phyloP scores from a whole-genome alignment of 2,329 filamentous ascomycete genomes.

The Hymenoscyphus scutula region DNA sequence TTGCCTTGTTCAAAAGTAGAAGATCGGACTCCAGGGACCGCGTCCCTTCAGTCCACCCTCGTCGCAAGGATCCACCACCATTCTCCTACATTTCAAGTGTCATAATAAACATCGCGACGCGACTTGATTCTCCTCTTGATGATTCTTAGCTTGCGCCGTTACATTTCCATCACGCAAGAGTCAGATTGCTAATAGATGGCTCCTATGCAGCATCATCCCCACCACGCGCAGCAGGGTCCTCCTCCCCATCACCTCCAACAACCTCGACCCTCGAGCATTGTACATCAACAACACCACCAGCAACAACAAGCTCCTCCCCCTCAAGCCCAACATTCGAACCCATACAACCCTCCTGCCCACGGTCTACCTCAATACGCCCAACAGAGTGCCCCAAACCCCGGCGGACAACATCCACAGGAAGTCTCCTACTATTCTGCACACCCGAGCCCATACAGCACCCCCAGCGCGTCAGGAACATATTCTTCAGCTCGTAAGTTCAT shows the following conservation, averaged over 20 bases:
- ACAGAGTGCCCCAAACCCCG: conserved; percentile 59
- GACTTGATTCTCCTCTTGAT: conserved; percentile 33
- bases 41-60: conserved; percentile 34
- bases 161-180: conserved; percentile 24
- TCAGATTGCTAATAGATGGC: conserved; percentile 30
- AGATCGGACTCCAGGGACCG: conserved; percentile 34
- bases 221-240: conserved; percentile 71
- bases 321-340: conserved; percentile 59
- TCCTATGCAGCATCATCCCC: conserved; percentile 67
- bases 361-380: conserved; percentile 64
- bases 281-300: conserved; percentile 64
- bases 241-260: conserved; percentile 64
- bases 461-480: conserved; percentile 79
- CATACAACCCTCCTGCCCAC: conserved; percentile 64
- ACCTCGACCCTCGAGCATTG: conserved; percentile 68
- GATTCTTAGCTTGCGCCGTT: conserved; percentile 35
- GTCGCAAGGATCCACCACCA: conserved; percentile 35
- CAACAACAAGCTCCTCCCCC: conserved; percentile 58
- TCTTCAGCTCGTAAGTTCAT: conserved; percentile 70
- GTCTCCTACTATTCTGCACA: conserved; percentile 79
- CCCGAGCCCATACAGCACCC: conserved; percentile 78
- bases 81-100: conserved; percentile 31
- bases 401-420: conserved; percentile 62
- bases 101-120: conserved; percentile 36
- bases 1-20: conserved; percentile 27